Conservation (phyloP, 1,139 yeast genomes). For the Yamadazyma dendronema region DNA sequence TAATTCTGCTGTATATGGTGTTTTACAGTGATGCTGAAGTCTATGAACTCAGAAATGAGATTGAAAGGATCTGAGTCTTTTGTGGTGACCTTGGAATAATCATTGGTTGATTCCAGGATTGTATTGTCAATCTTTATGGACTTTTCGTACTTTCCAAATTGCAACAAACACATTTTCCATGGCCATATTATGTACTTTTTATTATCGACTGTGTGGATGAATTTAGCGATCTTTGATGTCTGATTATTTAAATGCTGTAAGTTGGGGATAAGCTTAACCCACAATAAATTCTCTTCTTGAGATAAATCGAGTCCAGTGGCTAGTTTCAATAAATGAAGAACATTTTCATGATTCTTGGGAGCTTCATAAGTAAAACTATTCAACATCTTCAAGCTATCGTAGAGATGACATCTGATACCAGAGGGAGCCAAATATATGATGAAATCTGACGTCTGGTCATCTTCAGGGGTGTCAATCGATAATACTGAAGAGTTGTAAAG, state of each 20-base stretch:
- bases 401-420: conserved; percentile 66
- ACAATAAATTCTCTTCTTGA: conserved; percentile 22
- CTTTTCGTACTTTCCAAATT: conserved; percentile 36
- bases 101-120: neutral
- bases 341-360: conserved; percentile 50
- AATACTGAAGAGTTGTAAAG: conserved; percentile 31
- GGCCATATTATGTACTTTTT: conserved; percentile 72
- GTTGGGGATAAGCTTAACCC: conserved; percentile 71
- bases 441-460: conserved; percentile 23
- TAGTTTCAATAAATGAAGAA: conserved; percentile 47
- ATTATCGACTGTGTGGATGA: conserved; percentile 50
- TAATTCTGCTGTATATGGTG: conserved; percentile 15
- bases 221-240: conserved; percentile 62
- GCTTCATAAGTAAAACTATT: conserved; percentile 45
- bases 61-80: conserved; percentile 27
- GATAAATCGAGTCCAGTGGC: conserved; percentile 51
- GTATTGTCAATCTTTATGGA: conserved; percentile 8
- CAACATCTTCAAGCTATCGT: conserved; percentile 39
- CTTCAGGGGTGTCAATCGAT: conserved; percentile 17
- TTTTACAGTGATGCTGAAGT: conserved; percentile 28
- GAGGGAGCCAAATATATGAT: conserved; percentile 72
- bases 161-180: conserved; percentile 58
- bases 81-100: conserved; percentile 20
- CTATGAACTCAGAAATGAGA: conserved; percentile 37
- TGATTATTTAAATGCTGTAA: conserved; percentile 65